Base-by-base conservation (phyloP, 1,284 basidiomycete species). In the Megacollybia platyphylla region DNA sequence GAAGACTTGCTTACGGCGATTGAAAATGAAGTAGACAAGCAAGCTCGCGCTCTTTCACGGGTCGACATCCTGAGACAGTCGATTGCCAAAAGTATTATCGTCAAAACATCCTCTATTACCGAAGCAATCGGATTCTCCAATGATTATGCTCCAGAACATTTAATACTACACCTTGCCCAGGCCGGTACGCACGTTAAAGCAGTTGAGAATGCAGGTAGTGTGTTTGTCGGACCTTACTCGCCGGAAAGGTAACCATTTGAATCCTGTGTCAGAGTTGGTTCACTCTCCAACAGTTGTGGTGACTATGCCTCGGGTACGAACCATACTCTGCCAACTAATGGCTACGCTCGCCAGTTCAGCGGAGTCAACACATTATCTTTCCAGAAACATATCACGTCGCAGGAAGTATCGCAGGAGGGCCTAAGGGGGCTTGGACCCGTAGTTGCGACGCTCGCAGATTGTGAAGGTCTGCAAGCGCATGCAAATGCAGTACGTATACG, bases 251-350 rank as follows among this genome's bases (percentile, higher is more conserved):
- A 55, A 43, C 9, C 24, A 9, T 31, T 28, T 13, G 40, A 11
- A 43, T 8, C 4, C 7, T 34, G 31, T 34, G 20, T 24, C 5
- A 6, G 31, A 34, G 11, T 34, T 34, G 4, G 36, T 5, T 27
- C 18, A 26, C 27, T 32, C 40, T 37, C 13, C 41, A 42, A 43
- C 44, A 93, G 89, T 52, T 97, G 92, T 59, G 96, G 96, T 29
- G 96, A 99, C 61, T 98, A 98, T 55, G 96, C 96, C 3, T 93
- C 89, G 0, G 96, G 96, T 17, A 98, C 96, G 7, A 99, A 99
- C 63, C 96, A 99, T 69, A 97, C 94, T 0, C 71, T 93, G 28
- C 90, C 90, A 20, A 94, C 88, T 3, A 92, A 91, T 54, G 93
- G 92, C 15, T 97, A 93, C 57, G 96, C 96, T 10, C 83, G 91